Conservation (phyloP, 345 rosid species). For the Boechera divaricarpa region DNA sequence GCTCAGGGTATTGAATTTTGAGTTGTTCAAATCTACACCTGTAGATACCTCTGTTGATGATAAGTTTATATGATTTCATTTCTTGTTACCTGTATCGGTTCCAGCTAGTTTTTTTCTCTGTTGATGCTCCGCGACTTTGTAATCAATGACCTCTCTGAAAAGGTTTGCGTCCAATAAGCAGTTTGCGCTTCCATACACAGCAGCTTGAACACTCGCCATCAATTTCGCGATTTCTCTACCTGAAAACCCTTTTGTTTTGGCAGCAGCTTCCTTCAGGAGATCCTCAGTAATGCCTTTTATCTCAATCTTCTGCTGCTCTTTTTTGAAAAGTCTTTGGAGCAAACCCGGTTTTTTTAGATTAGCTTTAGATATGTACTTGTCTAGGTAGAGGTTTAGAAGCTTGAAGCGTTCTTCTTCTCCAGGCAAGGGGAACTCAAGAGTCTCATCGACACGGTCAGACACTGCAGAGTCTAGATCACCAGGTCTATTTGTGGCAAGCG, state of each 20-base stretch:
- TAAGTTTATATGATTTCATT: slow-evolving; percentile 17
- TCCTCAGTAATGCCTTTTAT: slow-evolving; percentile 78
- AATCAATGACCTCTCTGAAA: slow-evolving; percentile 90
- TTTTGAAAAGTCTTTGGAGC: slow-evolving; percentile 61
- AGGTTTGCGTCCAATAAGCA: slow-evolving; percentile 75
- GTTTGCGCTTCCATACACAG: slow-evolving; percentile 83
- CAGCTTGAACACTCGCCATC: slow-evolving; percentile 95
- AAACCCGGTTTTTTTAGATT: slow-evolving; percentile 62
- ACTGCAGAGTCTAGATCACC: slow-evolving; percentile 98
- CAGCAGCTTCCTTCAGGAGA: slow-evolving; percentile 79
- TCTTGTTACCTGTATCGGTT: slow-evolving; percentile 39
- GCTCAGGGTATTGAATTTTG: slow-evolving; percentile 35
- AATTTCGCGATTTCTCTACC: slow-evolving; percentile 92
- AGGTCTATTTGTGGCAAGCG: slow-evolving; percentile 97
- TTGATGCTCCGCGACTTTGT: slow-evolving; percentile 92
- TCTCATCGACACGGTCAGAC: slow-evolving; percentile 90
- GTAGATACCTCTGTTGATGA: slow-evolving; percentile 30
- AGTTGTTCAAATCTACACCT: slow-evolving; percentile 38
- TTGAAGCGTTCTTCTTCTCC: slow-evolving; percentile 84
- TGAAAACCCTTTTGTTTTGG: slow-evolving; percentile 84
- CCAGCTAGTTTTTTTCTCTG: slow-evolving; percentile 80
- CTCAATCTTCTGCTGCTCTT: slow-evolving; percentile 70
- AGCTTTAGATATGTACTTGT: slow-evolving; percentile 78
- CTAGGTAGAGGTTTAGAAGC: slow-evolving; percentile 85
- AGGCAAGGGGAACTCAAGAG: slow-evolving; percentile 88